phyloP scores from a whole-genome alignment of 306 rosid genomes.

The Cyamopsis tetragonoloba region DNA sequence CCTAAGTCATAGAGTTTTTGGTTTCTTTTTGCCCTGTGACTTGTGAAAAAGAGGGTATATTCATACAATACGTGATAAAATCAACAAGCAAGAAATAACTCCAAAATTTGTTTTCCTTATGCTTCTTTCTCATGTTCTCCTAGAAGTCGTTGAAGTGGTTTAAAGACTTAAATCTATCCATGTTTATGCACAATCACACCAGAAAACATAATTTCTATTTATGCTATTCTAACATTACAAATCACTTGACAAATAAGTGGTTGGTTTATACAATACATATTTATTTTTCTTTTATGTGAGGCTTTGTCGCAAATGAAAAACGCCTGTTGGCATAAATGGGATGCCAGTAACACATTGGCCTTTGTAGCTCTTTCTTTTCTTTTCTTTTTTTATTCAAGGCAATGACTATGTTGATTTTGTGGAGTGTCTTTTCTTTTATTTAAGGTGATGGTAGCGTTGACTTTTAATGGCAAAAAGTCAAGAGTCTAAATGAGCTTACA shows the following conservation, averaged over 20 bases:
- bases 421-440: not conserved
- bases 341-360: not conserved
- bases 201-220: not conserved
- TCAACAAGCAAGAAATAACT: not conserved
- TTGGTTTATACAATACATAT: too few relatives aligned
- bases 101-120: not conserved
- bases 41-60: not conserved
- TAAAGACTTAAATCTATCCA: not conserved
- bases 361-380: not conserved
- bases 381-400: conserved; percentile 8
- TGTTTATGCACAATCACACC: not conserved
- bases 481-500: not conserved
- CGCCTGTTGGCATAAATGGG: not conserved
- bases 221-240: not conserved
- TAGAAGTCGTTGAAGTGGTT: not conserved
- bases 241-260: too few relatives aligned
- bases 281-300: too few relatives aligned
- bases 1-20: not conserved
- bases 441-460: not conserved
- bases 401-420: not conserved
- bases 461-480: not conserved
- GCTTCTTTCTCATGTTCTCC: not conserved
- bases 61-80: not conserved
- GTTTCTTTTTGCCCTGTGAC: not conserved
- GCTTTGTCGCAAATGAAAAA: too few relatives aligned